Evolutionary conservation across 2,329 filamentous ascomycete genomes (phyloP), one percentile per base, ranked within the genome.

Genomic region (Cucurbitaria berberidis): DNA sequence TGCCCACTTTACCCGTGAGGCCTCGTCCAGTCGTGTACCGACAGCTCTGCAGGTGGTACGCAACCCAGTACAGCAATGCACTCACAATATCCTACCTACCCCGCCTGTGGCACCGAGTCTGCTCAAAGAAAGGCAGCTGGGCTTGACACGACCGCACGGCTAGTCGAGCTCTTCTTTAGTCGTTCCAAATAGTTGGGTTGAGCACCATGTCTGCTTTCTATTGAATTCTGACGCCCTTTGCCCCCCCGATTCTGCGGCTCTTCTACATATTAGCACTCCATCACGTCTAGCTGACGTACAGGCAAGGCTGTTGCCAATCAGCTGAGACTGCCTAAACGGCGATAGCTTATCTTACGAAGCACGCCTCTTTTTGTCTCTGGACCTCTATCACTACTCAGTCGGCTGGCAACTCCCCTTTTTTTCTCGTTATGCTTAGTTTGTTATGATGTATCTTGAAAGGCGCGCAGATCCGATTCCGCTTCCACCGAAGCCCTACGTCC

Each of bases 51-150:
- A 58, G 39, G 56, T 54, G 47, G 42, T 60, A 46, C 51, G 50
- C 51, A 53, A 43, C 47, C 38, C 48, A 13, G 56, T 5, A 26
- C 9, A 44, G n/a, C n/a, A 38, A 45, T 42, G 56, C 36, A 45
- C 58, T 62, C 56, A 48, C 53, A 49, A 44, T 40, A 44, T 32
- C 32, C 41, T 51, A 49, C 54, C 58, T 56, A 59, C 62, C 66
- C 68, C 68, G 64, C 63, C 50, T 45, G 52, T 61, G 64, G 62
- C 64, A 66, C 59, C 50, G 60, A 51, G 35, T 29, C 30, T 48
- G 53, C 53, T 55, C 53, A 61, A 64, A 62, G 62, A 57, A 56
- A 53, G 60, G 56, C 55, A 58, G 15, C 41, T 36, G 45, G 57
- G 51, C 52, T 48, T 44, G 24, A 43, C 36, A 47, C 13, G 38